Percentiles rank a stretch among this genome's conserved stretches.
Evolutionary conservation across 306 rosid genomes (phyloP).

Genomic region (Malus fusca): DNA sequence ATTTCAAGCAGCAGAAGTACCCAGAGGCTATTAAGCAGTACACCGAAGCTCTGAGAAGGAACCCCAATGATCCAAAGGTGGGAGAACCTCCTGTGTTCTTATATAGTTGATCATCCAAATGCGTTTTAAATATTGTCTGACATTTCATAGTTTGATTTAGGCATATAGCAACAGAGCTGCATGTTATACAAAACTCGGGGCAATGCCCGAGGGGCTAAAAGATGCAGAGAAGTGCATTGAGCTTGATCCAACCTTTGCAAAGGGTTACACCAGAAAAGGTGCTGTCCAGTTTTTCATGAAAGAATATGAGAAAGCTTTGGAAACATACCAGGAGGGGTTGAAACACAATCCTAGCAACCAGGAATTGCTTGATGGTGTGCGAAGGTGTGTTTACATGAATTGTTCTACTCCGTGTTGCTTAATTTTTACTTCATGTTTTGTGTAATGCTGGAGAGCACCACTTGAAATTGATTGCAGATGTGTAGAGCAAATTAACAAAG

Average conservation of each 20-base stretch:
- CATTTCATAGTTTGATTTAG: constrained; percentile 26
- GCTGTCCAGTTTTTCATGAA: constrained; percentile 92
- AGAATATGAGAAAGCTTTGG: constrained; percentile 92
- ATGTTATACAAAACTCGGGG: constrained; percentile 87
- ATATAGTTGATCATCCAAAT: neutral
- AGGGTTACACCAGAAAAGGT: constrained; percentile 92
- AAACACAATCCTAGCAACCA: constrained; percentile 72
- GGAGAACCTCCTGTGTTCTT: neutral
- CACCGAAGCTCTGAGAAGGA: constrained; percentile 73
- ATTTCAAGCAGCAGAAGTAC: constrained; percentile 77
- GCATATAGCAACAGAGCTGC: constrained; percentile 93
- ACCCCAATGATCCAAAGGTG: constrained; percentile 78
- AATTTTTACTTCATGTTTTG: neutral
- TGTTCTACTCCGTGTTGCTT: neutral
- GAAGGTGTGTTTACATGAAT: constrained; percentile 32
- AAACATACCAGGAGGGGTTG: constrained; percentile 82
- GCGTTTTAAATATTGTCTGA: neutral
- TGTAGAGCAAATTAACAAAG: constrained; percentile 80
- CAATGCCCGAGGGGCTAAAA: constrained; percentile 93
- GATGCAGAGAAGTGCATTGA: constrained; percentile 97
- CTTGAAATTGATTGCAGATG: constrained; percentile 47
- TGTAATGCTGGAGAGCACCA: neutral
- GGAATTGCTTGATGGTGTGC: constrained; percentile 84
- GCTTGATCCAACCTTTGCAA: constrained; percentile 79
- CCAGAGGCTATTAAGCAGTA: constrained; percentile 91